Evolutionary conservation across 345 rosid genomes (phyloP).

Genomic region (Sisymbrium altissimum): DNA sequence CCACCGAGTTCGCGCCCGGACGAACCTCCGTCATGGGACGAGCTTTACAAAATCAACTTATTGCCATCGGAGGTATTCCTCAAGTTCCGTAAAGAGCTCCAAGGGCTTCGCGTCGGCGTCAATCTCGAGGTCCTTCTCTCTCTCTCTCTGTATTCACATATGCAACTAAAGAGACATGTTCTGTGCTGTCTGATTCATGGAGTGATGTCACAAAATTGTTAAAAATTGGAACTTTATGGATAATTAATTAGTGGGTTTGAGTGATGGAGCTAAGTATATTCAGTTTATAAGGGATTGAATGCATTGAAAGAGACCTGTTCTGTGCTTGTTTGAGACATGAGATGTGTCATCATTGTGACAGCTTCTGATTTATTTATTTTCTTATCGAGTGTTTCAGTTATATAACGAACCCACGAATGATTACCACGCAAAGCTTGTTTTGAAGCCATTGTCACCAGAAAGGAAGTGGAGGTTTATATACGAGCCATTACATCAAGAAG

Average conservation of each 20-base stretch:
- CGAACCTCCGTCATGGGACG: slow-evolving; percentile 82
- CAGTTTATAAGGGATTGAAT: background rate
- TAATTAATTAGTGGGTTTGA: background rate
- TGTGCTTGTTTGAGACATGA: background rate
- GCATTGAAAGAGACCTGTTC: background rate
- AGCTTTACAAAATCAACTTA: slow-evolving; percentile 64
- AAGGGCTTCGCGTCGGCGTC: slow-evolving; percentile 83
- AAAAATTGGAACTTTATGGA: background rate
- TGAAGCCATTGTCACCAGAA: slow-evolving; percentile 74
- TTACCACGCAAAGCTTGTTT: slow-evolving; percentile 74
- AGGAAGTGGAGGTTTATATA: slow-evolving; percentile 74
- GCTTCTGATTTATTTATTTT: background rate
- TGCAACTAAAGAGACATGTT: too few species aligned
- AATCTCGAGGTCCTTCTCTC: slow-evolving; percentile 63
- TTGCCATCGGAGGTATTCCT: slow-evolving; percentile 80
- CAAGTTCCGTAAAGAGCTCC: slow-evolving; percentile 82
- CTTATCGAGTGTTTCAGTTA: slow-evolving; percentile 39
- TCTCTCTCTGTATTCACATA: background rate
- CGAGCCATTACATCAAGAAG: slow-evolving; percentile 71
- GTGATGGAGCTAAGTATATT: background rate
- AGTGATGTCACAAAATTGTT: background rate
- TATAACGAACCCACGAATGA: slow-evolving; percentile 83
- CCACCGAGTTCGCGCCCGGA: slow-evolving; percentile 25
- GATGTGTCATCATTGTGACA: background rate
- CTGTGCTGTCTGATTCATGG: too few species aligned